These are phyloP conservation scores for Erythrobasidium hasegawianum DNA, from an alignment of 1,284 basidiomycete genomes.

Conservation along the genomic window DNA sequence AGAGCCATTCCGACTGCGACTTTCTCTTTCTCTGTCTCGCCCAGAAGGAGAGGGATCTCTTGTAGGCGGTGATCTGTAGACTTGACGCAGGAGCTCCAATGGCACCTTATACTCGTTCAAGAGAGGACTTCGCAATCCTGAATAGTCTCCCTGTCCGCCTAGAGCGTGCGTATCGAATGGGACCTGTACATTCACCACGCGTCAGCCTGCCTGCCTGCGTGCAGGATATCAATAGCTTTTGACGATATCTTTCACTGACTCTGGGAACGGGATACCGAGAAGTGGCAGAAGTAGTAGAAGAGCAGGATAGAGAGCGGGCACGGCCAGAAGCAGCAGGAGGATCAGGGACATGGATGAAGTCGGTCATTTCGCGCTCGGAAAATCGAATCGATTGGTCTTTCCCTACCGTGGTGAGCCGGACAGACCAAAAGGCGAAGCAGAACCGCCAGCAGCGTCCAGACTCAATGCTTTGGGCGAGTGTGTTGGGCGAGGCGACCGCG, in stretches of 20 bases:
- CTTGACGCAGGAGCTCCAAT: conserved; percentile 19
- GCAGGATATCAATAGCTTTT: neutral
- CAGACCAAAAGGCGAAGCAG: too few species aligned
- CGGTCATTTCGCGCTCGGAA: too few species aligned
- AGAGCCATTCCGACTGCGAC: too few species aligned
- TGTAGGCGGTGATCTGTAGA: conserved; percentile 59
- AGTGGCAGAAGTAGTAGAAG: neutral
- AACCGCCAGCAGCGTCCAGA: neutral
- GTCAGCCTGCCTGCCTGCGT: too few species aligned
- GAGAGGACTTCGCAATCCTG: conserved; percentile 19
- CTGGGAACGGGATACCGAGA: neutral
- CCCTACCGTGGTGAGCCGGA: too few species aligned
- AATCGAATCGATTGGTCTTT: too few species aligned
- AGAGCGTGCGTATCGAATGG: conserved; percentile 34
- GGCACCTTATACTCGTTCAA: conserved; percentile 30
- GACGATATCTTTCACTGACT: neutral
- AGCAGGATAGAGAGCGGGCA: neutral
- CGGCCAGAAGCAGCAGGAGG: too few species aligned
- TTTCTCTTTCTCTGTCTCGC: too few species aligned
- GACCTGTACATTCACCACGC: neutral
- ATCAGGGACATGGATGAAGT: too few species aligned
- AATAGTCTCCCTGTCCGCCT: conserved; percentile 34
- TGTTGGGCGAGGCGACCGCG: neutral
- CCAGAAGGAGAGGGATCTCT: too few species aligned
- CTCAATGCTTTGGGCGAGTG: conserved; percentile 2